Percentiles rank a stretch among this genome's conserved stretches.
Evolutionary conservation across 2,329 filamentous ascomycete genomes (phyloP).

Genomic region (Xylaria arbuscula): DNA sequence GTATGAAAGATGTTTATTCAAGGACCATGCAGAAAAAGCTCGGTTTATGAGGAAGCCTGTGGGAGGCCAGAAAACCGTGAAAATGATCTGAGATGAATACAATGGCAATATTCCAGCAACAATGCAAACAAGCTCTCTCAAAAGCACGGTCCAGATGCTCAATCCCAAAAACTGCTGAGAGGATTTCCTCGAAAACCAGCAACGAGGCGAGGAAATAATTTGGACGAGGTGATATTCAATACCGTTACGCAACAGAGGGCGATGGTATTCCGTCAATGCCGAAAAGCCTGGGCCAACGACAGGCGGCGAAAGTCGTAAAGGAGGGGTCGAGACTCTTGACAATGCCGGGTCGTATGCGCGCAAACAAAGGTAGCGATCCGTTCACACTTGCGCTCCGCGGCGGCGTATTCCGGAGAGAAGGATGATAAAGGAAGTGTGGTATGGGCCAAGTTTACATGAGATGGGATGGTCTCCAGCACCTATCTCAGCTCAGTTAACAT

Average conservation of each 20-base stretch:
- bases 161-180: conserved; percentile 9
- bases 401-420: conserved; percentile 12
- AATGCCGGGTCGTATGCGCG: conserved; percentile 21
- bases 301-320: conserved; percentile 6
- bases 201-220: conserved; percentile 9
- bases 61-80: background rate
- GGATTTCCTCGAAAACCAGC: conserved; percentile 5
- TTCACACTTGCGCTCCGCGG: conserved; percentile 23
- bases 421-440: conserved; percentile 9
- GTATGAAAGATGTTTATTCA: background rate
- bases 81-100: conserved; percentile 37
- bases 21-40: background rate
- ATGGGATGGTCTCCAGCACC: conserved; percentile 11
- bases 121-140: conserved; percentile 44
- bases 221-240: conserved; percentile 9
- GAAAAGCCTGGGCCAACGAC: background rate
- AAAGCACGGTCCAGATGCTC: conserved; percentile 20
- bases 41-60: conserved; percentile 1
- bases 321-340: conserved; percentile 4
- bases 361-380: conserved; percentile 24
- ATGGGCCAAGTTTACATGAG: conserved; percentile 16
- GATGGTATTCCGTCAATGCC: conserved; percentile 7
- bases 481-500: conserved; percentile 24
- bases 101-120: conserved; percentile 58
- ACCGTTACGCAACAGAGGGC: background rate